Percentiles rank a stretch among this genome's conserved stretches.
These are phyloP conservation scores for Diospyros kaki DNA, from an alignment of 148 eudicot genomes.

Conservation along the genomic window DNA sequence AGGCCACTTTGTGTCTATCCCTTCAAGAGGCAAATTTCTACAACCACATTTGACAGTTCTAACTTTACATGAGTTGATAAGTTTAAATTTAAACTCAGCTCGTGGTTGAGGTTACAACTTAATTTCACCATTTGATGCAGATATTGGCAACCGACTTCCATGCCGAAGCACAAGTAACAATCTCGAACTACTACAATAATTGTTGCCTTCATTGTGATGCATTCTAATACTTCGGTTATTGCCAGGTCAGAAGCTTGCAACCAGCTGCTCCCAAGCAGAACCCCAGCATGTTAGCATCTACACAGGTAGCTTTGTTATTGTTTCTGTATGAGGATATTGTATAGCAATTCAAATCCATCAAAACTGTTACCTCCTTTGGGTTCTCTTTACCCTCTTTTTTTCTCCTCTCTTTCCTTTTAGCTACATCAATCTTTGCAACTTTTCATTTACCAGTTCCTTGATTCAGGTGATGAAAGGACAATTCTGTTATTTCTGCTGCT, in stretches of 20 bases:
- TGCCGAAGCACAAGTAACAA: conserved; percentile 58
- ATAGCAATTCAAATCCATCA: not conserved
- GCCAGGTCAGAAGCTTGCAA: conserved; percentile 66
- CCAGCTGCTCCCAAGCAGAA: conserved; percentile 56
- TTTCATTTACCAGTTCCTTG: conserved; percentile 1
- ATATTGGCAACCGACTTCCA: conserved; percentile 54
- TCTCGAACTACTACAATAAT: not conserved
- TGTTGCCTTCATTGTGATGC: not conserved
- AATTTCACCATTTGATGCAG: conserved; percentile 39
- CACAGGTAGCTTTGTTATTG: conserved; percentile 46
- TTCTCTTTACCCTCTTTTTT: too few relatives aligned
- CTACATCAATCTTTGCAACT: not conserved
- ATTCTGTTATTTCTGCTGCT: conserved; percentile 64
- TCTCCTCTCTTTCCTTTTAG: not conserved
- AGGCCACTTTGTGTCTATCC: not conserved
- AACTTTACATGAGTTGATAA: not conserved
- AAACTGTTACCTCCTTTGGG: not conserved
- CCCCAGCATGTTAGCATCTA: conserved; percentile 50
- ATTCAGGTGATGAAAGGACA: conserved; percentile 64
- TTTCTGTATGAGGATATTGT: not conserved
- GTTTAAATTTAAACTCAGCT: not conserved
- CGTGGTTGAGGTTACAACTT: not conserved
- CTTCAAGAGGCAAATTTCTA: not conserved
- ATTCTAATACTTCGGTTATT: not conserved
- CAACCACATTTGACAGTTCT: not conserved